phyloP scores from a whole-genome alignment of 805 yeast genomes.

The Pichia californica region DNA sequence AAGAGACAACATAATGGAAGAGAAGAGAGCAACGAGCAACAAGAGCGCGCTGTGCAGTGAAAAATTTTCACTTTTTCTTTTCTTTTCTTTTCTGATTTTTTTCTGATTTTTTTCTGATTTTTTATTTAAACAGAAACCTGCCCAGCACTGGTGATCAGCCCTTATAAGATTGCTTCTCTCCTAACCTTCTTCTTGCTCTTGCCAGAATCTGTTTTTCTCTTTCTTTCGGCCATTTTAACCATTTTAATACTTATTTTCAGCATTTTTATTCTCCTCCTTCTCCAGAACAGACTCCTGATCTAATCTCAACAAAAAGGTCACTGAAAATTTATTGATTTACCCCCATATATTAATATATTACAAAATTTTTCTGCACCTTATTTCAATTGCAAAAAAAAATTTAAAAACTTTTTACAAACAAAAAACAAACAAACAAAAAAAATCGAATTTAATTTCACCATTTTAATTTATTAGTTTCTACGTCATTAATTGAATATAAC shows the following conservation, averaged over 20 bases:
- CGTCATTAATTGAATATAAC: background rate
- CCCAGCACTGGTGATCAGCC: no score
- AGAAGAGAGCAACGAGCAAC: no score
- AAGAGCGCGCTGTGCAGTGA: no score
- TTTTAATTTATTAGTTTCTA: background rate
- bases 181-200: no score
- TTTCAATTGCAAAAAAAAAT: background rate
- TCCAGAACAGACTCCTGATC: constrained; percentile 16
- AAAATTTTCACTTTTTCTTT: background rate
- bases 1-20: no score
- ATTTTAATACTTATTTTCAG: background rate
- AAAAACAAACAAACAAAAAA: no score
- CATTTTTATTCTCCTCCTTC: constrained; percentile 14
- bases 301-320: no score
- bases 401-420: background rate
- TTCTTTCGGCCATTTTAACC: background rate
- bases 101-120: background rate
- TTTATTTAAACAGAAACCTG: background rate
- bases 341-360: constrained; percentile 4
- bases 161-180: no score
- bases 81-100: background rate
- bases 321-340: background rate
- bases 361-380: background rate
- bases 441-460: no score
- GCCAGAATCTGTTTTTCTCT: no score